Conservation (phyloP, 768 basidiomycete species). For the Strobilomyces echinocephalus region DNA sequence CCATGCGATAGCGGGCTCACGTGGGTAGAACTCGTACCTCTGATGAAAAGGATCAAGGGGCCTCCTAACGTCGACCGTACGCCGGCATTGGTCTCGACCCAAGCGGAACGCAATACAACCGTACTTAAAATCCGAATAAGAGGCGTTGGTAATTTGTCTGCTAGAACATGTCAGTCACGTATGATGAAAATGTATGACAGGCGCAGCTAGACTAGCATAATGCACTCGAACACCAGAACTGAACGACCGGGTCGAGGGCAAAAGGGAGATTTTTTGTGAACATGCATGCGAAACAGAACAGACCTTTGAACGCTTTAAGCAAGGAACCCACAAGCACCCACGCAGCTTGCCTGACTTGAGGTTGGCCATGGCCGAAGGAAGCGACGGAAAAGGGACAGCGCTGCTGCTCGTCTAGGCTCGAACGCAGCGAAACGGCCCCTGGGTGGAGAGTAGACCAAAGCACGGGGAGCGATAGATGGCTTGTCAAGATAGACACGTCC, state of each 20-base stretch:
- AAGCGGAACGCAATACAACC: constrained; percentile 62
- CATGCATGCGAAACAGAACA: background rate
- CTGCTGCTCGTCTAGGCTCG: constrained; percentile 29
- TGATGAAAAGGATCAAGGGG: constrained; percentile 66
- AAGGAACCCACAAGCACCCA: constrained; percentile 56
- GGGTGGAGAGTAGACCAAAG: constrained; percentile 60
- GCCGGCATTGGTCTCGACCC: constrained; percentile 63
- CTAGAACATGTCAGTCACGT: constrained; percentile 4
- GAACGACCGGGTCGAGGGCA: background rate
- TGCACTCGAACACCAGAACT: background rate
- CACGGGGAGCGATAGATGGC: constrained; percentile 31
- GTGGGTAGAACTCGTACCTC: constrained; percentile 40
- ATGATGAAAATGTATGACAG: constrained; percentile 1
- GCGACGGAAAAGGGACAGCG: constrained; percentile 11
- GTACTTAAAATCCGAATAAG: constrained; percentile 47
- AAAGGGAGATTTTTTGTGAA: background rate
- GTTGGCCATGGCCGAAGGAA: constrained; percentile 58
- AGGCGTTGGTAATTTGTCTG: constrained; percentile 23
- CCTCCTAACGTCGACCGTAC: constrained; percentile 70
- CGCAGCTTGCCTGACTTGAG: constrained; percentile 64
- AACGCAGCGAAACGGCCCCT: constrained; percentile 38
- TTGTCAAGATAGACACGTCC: constrained; percentile 1
- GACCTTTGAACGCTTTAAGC: constrained; percentile 45
- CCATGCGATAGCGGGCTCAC: background rate
- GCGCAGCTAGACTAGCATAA: background rate